Evolutionary conservation across 192 early-diverging fungal genomes (phyloP), one percentile per base, ranked within the genome.

Genomic region (Rhizophlyctis rosea): DNA sequence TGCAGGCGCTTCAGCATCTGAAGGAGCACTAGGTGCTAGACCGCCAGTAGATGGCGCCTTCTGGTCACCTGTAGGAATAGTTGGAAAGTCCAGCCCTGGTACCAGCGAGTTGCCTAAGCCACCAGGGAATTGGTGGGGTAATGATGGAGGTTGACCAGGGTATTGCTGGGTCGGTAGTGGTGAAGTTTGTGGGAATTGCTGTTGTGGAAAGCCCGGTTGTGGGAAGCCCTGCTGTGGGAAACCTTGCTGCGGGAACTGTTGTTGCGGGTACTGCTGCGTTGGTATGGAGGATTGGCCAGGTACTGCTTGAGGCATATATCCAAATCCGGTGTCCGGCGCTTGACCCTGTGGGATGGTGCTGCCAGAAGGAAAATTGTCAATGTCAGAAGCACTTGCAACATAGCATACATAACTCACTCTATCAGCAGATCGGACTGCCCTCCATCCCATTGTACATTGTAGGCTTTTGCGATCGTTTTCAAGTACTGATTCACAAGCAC

Each of bases 401-500:
- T 30, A 14, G 32, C 7, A 23, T 1, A 39, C 60, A 34, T 61
- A 52, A 51, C 47, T 53, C 3, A 59, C 53, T 34, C 53, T 34
- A 23, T 48, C 21, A 28, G 48, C 47, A 47, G 34, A 62, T 28
- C 49, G 29, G 25, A 34, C 7, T n/a, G n/a, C 25, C 54, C 67
- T 33, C 64, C 76, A 3, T 76, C 77, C 87, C 88, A 98, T 9
- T 71, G 55, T 2, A 95, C 84, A 51, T 86, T 83, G 62, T 90
- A 94, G 0, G 87, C 76, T 47, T 78, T 86, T 30, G 95, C 92
- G 67, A 98, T 95, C 61, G 91, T 89, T 59, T 88, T 89, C 35
- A 98, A 68, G 65, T 98, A 98, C 60, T 89, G 74, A 34, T 86
- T 80, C 21, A 98, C 91, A 5, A 98, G 80, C 30, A 84, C 80